Conservation (phyloP, 2,329 filamentous ascomycete genomes). For the Fusarium concolor region DNA sequence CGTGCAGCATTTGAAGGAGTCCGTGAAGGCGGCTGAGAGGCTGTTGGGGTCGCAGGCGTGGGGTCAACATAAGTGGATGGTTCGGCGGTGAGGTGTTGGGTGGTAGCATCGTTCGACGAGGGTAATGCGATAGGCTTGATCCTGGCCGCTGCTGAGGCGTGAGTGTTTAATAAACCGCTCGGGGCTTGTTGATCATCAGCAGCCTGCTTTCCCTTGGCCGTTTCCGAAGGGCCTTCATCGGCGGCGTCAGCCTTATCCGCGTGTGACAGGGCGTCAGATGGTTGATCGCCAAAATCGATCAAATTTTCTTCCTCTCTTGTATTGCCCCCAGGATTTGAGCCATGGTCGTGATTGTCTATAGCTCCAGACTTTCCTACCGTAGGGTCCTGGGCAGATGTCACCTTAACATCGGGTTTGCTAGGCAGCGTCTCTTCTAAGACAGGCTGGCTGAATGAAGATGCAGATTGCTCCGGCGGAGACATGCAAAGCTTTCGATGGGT, state of each 20-base stretch:
- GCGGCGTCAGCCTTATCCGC: conserved; percentile 8
- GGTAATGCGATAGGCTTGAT: conserved; percentile 59
- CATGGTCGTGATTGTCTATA: conserved; percentile 5
- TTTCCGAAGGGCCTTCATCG: conserved; percentile 22
- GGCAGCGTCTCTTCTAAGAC: conserved; percentile 47
- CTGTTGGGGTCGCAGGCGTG: conserved; percentile 66
- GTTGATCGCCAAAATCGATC: conserved; percentile 40
- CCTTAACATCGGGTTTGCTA: conserved; percentile 46
- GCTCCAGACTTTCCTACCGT: conserved; percentile 25
- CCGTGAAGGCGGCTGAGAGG: conserved; percentile 69
- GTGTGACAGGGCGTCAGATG: conserved; percentile 7
- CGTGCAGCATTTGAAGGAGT: conserved; percentile 66
- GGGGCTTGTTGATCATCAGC: conserved; percentile 27
- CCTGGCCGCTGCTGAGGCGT: conserved; percentile 62
- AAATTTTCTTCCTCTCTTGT: conserved; percentile 25
- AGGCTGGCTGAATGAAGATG: conserved; percentile 45
- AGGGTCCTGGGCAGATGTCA: conserved; percentile 39
- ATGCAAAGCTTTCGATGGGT: conserved; percentile 48
- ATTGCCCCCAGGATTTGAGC: not conserved
- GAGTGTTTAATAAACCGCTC: conserved; percentile 44
- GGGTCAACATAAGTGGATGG: conserved; percentile 66
- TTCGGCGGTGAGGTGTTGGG: conserved; percentile 62
- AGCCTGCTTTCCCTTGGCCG: conserved; percentile 44
- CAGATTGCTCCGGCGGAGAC: conserved; percentile 52
- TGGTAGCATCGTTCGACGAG: conserved; percentile 50